phyloP scores from a whole-genome alignment of 2,329 filamentous ascomycete genomes.

The Paecilomyces sp. region DNA sequence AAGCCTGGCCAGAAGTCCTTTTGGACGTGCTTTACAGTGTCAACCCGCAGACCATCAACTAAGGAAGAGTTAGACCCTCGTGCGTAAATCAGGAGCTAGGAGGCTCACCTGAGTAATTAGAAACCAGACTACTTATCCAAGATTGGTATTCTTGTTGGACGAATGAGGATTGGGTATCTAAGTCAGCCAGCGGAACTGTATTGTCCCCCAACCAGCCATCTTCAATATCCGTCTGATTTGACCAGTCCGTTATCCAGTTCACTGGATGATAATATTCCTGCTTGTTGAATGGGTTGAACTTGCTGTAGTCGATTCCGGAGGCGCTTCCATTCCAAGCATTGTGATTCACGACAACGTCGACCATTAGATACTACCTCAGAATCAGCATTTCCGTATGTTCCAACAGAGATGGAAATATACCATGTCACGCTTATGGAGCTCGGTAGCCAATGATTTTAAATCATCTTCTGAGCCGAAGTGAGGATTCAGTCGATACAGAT shows the following conservation, averaged over 20 bases:
- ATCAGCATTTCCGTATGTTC: background rate
- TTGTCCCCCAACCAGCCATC: constrained; percentile 1
- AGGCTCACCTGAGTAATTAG: background rate
- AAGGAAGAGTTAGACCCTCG: constrained; percentile 29
- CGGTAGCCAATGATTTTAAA: constrained; percentile 33
- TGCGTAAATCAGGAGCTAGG: background rate
- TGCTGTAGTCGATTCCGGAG: constrained; percentile 40
- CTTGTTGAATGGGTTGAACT: constrained; percentile 44
- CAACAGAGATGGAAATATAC: background rate
- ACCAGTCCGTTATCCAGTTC: constrained; percentile 37
- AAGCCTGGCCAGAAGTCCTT: constrained; percentile 34
- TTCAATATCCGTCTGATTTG: background rate
- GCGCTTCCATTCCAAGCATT: constrained; percentile 39
- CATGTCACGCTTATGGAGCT: constrained; percentile 38
- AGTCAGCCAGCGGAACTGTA: background rate
- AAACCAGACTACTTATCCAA: background rate
- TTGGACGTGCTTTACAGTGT: constrained; percentile 42
- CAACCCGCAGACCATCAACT: constrained; percentile 45
- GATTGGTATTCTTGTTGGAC: background rate
- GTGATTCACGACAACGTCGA: constrained; percentile 50
- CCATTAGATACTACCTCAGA: constrained; percentile 41
- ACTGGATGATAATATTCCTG: constrained; percentile 48
- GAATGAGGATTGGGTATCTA: constrained; percentile 1
- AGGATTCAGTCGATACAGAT: constrained; percentile 39
- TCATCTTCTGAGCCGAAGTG: constrained; percentile 41